Evolutionary conservation across 345 rosid genomes (phyloP).

Genomic region (Fremontodendron californicum): DNA sequence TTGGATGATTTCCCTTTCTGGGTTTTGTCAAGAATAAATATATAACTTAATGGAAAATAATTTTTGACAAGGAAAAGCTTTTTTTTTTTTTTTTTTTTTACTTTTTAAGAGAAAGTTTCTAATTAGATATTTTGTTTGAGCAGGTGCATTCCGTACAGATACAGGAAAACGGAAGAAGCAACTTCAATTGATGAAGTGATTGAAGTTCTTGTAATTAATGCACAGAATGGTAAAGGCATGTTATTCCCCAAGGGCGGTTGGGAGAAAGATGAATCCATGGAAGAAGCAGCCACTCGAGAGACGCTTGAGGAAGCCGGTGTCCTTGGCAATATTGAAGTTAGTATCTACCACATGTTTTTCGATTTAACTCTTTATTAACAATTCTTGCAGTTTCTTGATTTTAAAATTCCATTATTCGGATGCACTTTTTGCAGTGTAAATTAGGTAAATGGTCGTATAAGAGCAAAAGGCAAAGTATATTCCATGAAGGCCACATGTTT

Average conservation of each 20-base stretch:
- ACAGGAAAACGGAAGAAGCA: constrained; percentile 20
- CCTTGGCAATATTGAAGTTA: constrained; percentile 37
- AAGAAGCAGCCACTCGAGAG: constrained; percentile 50
- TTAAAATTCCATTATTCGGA: background rate
- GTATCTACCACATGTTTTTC: background rate
- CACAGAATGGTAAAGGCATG: constrained; percentile 54
- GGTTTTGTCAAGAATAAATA: background rate
- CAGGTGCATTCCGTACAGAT: constrained; percentile 64
- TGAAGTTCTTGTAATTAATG: constrained; percentile 50
- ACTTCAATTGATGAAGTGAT: constrained; percentile 29
- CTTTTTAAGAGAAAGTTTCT: background rate
- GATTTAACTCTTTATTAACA: background rate
- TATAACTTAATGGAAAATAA: background rate
- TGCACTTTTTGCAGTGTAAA: constrained; percentile 17
- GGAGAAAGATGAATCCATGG: constrained; percentile 53
- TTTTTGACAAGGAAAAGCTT: background rate
- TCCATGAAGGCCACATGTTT: constrained; percentile 49
- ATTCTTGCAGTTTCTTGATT: background rate
- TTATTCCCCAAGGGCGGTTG: constrained; percentile 68
- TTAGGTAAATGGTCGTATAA: constrained; percentile 50
- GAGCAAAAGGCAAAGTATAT: constrained; percentile 43
- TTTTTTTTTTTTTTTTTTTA: background rate
- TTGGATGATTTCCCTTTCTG: background rate
- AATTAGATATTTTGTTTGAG: background rate
- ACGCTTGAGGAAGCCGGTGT: constrained; percentile 66